phyloP scores from a whole-genome alignment of 192 early-diverging fungal species.

The Entrophospora sp. region DNA sequence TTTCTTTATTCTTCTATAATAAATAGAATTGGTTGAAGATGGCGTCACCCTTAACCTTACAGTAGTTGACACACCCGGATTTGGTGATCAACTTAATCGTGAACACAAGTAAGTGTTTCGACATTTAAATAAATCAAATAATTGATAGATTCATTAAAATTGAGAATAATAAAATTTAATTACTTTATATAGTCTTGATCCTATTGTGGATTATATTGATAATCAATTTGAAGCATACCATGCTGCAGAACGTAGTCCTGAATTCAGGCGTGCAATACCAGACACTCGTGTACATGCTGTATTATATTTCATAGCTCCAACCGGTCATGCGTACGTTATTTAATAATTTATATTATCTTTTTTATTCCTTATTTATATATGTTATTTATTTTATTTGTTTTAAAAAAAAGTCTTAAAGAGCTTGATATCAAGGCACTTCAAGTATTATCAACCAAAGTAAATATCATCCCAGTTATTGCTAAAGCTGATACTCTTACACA shows the following conservation, averaged over 20 bases:
- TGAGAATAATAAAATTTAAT: too few relatives aligned
- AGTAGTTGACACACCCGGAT: slow-evolving; percentile 85
- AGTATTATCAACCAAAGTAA: slow-evolving; percentile 61
- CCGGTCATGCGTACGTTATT: slow-evolving; percentile 74
- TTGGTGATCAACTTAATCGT: slow-evolving; percentile 79
- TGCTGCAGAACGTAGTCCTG: slow-evolving; percentile 68
- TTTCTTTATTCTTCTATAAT: slow-evolving; percentile 18
- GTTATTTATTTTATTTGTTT: slow-evolving; percentile 1
- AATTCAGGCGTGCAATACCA: slow-evolving; percentile 63
- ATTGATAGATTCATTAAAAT: too few relatives aligned
- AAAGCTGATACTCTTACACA: slow-evolving; percentile 68
- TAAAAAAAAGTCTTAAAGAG: slow-evolving; percentile 34
- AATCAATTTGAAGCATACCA: slow-evolving; percentile 90
- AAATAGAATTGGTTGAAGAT: slow-evolving; percentile 81
- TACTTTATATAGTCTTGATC: slow-evolving; percentile 60
- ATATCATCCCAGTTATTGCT: slow-evolving; percentile 78
- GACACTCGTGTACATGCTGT: slow-evolving; percentile 93
- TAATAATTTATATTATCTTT: too few relatives aligned
- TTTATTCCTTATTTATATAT: too few relatives aligned
- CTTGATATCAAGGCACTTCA: slow-evolving; percentile 60
- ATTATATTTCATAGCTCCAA: slow-evolving; percentile 95
- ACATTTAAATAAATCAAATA: too few relatives aligned
- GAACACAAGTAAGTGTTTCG: slow-evolving; percentile 61
- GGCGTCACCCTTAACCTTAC: slow-evolving; percentile 83
- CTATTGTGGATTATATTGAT: slow-evolving; percentile 93